These are phyloP conservation scores for Gymnopus androsaceus DNA, from an alignment of 1,284 basidiomycete species.

Conservation along the genomic window DNA sequence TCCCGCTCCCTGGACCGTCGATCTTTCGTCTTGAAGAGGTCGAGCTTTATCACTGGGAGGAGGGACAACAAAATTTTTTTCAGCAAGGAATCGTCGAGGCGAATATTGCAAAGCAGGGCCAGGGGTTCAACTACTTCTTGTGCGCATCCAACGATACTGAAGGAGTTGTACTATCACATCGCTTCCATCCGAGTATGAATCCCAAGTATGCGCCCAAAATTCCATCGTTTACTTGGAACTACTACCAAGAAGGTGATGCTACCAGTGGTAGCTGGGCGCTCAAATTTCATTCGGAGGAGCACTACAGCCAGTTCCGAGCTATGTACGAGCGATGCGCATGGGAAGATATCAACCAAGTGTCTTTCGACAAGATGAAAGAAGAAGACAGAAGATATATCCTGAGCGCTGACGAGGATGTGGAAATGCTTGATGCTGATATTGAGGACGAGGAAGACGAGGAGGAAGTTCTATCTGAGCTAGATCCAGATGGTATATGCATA, in stretches of 20 bases:
- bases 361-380: constrained; percentile 81
- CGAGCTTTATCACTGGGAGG: constrained; percentile 80
- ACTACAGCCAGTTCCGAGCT: constrained; percentile 66
- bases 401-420: constrained; percentile 75
- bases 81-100: constrained; percentile 75
- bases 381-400: constrained; percentile 83
- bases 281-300: constrained; percentile 62
- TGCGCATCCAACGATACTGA: constrained; percentile 53
- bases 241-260: constrained; percentile 59
- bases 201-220: constrained; percentile 66
- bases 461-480: constrained; percentile 66
- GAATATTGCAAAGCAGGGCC: constrained; percentile 61
- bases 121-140: constrained; percentile 66
- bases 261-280: constrained; percentile 88
- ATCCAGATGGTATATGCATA: constrained; percentile 52
- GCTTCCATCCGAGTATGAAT: constrained; percentile 73
- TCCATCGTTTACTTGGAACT: constrained; percentile 84
- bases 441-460: constrained; percentile 80
- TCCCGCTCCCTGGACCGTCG: constrained; percentile 6
- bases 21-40: constrained; percentile 35
- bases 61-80: constrained; percentile 67
- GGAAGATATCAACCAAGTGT: constrained; percentile 78
- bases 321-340: constrained; percentile 77
- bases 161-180: constrained; percentile 59
- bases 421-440: constrained; percentile 78